A percentile compares a stretch with the other conserved stretches of the same genome.
Conservation (phyloP, 2,329 filamentous ascomycete species). For the Epichloe aotearoae region DNA sequence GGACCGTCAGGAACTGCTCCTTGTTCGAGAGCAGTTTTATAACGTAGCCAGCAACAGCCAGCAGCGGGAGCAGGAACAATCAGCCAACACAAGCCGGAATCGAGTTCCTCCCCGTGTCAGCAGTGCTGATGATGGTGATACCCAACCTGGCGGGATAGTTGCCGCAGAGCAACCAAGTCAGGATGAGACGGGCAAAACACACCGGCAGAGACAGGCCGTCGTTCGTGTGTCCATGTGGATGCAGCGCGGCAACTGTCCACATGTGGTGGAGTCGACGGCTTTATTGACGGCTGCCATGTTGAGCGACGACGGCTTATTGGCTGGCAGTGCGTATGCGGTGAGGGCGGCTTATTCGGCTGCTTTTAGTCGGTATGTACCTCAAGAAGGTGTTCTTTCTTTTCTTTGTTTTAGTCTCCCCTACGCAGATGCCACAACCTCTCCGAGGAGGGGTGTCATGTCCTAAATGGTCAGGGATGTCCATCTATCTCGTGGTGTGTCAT, state of each 20-base stretch:
- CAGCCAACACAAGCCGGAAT: background rate
- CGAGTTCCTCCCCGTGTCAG: background rate
- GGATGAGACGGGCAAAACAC: constrained; percentile 5
- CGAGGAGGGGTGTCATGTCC: background rate
- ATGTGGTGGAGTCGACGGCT: constrained; percentile 68
- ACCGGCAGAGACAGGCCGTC: constrained; percentile 33
- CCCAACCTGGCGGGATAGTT: background rate
- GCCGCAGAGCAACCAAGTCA: background rate
- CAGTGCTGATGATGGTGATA: background rate
- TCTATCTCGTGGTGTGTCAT: background rate
- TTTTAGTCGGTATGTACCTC: constrained; percentile 50
- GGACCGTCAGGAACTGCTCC: constrained; percentile 48
- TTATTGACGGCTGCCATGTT: constrained; percentile 57
- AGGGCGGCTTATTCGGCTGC: constrained; percentile 61
- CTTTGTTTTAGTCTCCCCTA: background rate
- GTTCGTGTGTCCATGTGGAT: constrained; percentile 54
- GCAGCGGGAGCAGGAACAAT: constrained; percentile 1
- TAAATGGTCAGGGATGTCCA: background rate
- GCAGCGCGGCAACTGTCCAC: constrained; percentile 60
- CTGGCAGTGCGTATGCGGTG: constrained; percentile 39
- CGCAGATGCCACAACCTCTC: background rate
- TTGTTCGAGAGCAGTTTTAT: constrained; percentile 54
- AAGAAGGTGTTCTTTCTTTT: background rate
- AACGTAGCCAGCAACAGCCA: constrained; percentile 8
- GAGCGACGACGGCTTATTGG: constrained; percentile 43